These are phyloP conservation scores for Penicillium decumbens DNA, from an alignment of 2,329 filamentous ascomycete species.

Conservation along the genomic window DNA sequence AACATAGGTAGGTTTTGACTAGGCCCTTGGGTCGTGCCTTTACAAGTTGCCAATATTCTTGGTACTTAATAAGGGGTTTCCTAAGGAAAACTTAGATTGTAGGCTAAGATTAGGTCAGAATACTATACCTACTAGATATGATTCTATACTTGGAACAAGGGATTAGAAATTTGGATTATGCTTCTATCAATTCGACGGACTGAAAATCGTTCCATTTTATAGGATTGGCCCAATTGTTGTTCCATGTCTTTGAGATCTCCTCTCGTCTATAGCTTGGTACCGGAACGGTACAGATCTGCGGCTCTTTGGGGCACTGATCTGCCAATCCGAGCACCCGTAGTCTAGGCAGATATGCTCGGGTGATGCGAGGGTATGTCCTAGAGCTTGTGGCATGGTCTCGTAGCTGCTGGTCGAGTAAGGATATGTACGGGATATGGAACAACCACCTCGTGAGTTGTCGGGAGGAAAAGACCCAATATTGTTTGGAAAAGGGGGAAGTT, in stretches of 20 bases:
- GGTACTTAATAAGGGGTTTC: conserved; percentile 19
- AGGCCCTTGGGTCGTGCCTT: conserved; percentile 15
- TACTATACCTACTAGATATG: conserved; percentile 19
- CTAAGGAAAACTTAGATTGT: conserved; percentile 14
- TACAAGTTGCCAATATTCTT: conserved; percentile 22
- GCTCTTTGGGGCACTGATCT: conserved; percentile 19
- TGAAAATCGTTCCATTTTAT: conserved; percentile 15
- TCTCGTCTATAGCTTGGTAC: conserved; percentile 18
- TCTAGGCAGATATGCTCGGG: conserved; percentile 3
- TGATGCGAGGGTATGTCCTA: not conserved
- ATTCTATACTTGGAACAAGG: conserved; percentile 18
- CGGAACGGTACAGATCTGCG: conserved; percentile 20
- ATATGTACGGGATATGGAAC: too few species aligned
- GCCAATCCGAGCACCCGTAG: conserved; percentile 19
- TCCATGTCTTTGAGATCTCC: conserved; percentile 20
- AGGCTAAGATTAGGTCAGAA: conserved; percentile 9
- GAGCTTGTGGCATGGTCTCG: conserved; percentile 6
- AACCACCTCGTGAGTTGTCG: too few species aligned
- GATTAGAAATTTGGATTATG: conserved; percentile 20
- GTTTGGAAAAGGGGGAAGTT: too few species aligned
- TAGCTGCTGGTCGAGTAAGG: conserved; percentile 12
- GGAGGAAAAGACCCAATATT: too few species aligned
- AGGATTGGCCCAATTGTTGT: conserved; percentile 19
- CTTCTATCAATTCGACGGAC: conserved; percentile 21
- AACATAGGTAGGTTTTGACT: conserved; percentile 18